phyloP scores from a whole-genome alignment of 306 rosid genomes.

The Canavalia gladiata region DNA sequence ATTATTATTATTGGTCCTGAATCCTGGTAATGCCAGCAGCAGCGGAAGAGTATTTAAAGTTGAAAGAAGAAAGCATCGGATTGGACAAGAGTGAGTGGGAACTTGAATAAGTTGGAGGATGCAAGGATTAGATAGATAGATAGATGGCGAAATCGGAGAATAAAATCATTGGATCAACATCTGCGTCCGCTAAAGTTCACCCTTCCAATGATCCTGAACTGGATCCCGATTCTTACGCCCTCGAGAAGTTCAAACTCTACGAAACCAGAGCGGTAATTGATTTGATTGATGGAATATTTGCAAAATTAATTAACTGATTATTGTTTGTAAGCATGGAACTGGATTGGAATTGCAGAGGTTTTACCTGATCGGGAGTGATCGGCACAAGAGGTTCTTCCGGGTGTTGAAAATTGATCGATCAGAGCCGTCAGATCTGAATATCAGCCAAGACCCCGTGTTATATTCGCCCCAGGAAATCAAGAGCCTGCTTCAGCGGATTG shows the following conservation, averaged over 20 bases:
- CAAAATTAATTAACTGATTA: neutral
- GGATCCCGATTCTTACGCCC: slow-evolving; percentile 77
- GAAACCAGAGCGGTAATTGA: slow-evolving; percentile 83
- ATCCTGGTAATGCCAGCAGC: too few relatives aligned
- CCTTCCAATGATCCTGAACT: slow-evolving; percentile 73
- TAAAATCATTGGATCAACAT: slow-evolving; percentile 38
- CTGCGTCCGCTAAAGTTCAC: slow-evolving; percentile 60
- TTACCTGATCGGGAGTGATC: slow-evolving; percentile 88
- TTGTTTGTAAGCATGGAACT: neutral
- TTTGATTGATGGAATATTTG: neutral
- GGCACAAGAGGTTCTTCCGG: slow-evolving; percentile 75
- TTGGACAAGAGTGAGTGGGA: too few relatives aligned
- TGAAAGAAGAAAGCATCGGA: slow-evolving; percentile 8
- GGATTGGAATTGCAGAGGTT: slow-evolving; percentile 60
- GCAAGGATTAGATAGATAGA: neutral
- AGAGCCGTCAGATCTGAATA: slow-evolving; percentile 81
- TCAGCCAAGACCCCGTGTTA: slow-evolving; percentile 86
- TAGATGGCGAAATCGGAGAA: slow-evolving; percentile 66
- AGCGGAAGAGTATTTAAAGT: slow-evolving; percentile 25
- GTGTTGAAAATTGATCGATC: slow-evolving; percentile 96
- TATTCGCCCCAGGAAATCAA: slow-evolving; percentile 88
- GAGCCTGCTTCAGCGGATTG: slow-evolving; percentile 82
- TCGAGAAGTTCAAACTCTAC: slow-evolving; percentile 86
- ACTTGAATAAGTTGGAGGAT: neutral
- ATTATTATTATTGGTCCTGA: too few relatives aligned